Evolutionary conservation across 208 protist species (phyloP), one percentile per base, ranked within the genome.

Genomic region (Trypanosoma melophagium): DNA sequence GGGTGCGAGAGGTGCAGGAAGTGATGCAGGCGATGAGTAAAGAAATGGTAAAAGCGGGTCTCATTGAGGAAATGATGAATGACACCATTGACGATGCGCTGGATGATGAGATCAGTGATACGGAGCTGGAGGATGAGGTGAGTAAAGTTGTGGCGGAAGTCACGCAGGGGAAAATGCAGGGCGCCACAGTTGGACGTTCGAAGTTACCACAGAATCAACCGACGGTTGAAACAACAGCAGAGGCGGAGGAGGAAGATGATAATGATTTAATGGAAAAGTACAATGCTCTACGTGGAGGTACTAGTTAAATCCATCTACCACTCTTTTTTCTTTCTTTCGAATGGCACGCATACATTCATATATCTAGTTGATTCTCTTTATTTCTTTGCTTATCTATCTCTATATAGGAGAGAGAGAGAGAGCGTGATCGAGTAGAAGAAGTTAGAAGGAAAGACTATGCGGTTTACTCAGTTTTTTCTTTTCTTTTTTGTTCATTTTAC

Each of bases 31-130:
- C 55, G 17, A 83, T 97, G 76, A 77, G 84, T 57, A 88, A 80
- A 58, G 93, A 96, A 64, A 96, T 97, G 88, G 76, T 74, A 47
- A 96, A 94, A 70, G 83, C 88, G n/a, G 93, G 93, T 5, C 49
- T 97, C 9, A 93, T 97, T 55, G 90, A 97, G 55, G 89, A 94
- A 63, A 94, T 93, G 77, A 87, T 94, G 72, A 89, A 89, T 55
- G 93, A 97, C 73, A 84, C 86, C 10, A 76, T 97, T 31, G 93
- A 97, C 67, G 67, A 77, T 57, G 87, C 79, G 8, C 69, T 96
- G 10, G 90, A 90, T 40, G 85, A 92, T 17, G 89, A 89, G 63
- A 89, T 96, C 66, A 90, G 81, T 53, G 88, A 97, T 59, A 79
- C 76, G 13, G 93, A 95, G 66, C 77, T 94, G 24, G 93, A 97